Evolutionary conservation across 495 filamentous ascomycete species (phyloP), one percentile per base, ranked within the genome.

Genomic region (Hypoxylon fuscum): DNA sequence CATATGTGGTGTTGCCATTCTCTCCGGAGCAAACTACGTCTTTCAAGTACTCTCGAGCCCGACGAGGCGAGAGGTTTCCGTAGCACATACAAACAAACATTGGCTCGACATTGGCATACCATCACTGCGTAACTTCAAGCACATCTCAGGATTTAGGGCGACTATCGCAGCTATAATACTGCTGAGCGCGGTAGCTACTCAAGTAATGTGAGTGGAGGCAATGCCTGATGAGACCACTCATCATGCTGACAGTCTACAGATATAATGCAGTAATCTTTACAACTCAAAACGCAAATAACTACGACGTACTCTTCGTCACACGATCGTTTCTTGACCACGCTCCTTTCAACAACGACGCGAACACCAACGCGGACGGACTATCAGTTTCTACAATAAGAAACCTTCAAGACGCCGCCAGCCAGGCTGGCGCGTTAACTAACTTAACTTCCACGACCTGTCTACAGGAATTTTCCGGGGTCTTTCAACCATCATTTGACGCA

Each of bases 61-160:
- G 12, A 84, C 81, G 42, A 73, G 82, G 44, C 61, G 68, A 38
- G 83, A 86, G 65, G 66, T 86, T n/a, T 62, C 75, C 35, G 65
- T 63, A 21, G 82, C 82, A 9, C 83, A 85, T 58, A 38, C 50
- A 10, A 71, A 62, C 35, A 70, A 65, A 55, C 69, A 44, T n/a
- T 84, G 81, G 81, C 61, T 86, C 52, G 78, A 86, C 68, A 83
- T 84, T 35, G 82, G 82, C 9, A 66, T 82, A 25, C 80, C 77
- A 15, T 83, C 80, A 17, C 43, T 82, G 18, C 72, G 79, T 10
- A 85, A 85, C 64, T 68, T 85, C 1, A 29, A 44, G 10, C 57
- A 70, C 23, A 75, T 86, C 45, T 72, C 72, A 12, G 64, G 57
- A 38, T 66, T 66, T 12, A 56, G 80, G 56, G 71, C 71, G 18